A percentile compares a stretch with the other conserved stretches of the same genome.
Conservation (phyloP, 352 stramenopile genomes). For the Phytophthora multivora region DNA sequence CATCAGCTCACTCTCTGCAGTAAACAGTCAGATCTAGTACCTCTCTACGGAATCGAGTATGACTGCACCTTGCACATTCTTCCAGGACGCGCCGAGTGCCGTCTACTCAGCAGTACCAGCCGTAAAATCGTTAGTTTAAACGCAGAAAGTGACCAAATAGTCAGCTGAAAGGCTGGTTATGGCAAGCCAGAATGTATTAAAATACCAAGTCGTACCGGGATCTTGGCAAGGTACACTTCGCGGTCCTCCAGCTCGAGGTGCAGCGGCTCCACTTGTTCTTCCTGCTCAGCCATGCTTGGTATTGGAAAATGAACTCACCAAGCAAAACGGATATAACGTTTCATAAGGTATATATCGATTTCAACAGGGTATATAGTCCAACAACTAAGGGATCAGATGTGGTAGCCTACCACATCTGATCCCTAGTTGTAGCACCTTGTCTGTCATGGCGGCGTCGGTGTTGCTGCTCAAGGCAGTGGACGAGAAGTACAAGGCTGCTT, state of each 20-base stretch:
- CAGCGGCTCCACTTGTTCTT: constrained; percentile 90
- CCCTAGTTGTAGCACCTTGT: no score
- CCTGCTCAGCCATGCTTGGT: constrained; percentile 76
- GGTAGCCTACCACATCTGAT: no score
- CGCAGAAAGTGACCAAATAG: background rate
- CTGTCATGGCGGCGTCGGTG: constrained; percentile 23
- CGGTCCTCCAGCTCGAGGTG: constrained; percentile 87
- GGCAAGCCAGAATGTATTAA: background rate
- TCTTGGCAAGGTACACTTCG: constrained; percentile 88
- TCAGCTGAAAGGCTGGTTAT: background rate
- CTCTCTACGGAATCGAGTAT: background rate
- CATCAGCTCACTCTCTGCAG: constrained; percentile 82
- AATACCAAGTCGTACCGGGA: constrained; percentile 57
- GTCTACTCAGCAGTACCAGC: constrained; percentile 41
- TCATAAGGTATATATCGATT: background rate
- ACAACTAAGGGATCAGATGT: constrained; percentile 7
- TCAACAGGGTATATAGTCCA: background rate
- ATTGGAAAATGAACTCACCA: background rate
- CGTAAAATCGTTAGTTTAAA: constrained; percentile 9
- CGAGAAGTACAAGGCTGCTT: constrained; percentile 55
- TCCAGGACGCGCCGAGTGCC: constrained; percentile 76
- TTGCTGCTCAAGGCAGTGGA: constrained; percentile 78
- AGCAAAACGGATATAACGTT: background rate
- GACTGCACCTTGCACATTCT: constrained; percentile 75
- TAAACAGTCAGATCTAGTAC: background rate